Evolutionary conservation across 768 basidiomycete species (phyloP), one percentile per base, ranked within the genome.

Genomic region (Trametes elegans): DNA sequence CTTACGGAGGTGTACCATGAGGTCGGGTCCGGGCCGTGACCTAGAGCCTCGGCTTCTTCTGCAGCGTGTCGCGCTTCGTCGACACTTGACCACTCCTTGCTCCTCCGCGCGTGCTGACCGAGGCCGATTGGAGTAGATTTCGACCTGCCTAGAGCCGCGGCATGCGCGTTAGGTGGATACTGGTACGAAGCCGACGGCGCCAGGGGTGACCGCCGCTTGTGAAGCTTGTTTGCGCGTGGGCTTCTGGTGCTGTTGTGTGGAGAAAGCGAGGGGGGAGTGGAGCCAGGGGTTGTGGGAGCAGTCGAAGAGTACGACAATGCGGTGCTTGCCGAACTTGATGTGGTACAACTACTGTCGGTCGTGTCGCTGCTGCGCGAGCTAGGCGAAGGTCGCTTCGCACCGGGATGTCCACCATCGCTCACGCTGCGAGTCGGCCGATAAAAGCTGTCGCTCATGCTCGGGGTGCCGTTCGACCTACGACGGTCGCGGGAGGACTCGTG

Each of bases 271-370:
- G 53, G 56, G 8, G 58, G 46, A 21, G 34, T 36, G 21, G 44
- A 53, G 36, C 60, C 62, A 28, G 62, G 62, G 23, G 62, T 63
- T 8, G 62, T 63, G 38, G 55, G 34, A 21, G 49, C 53, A 21
- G 62, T 63, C 27, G 56, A 55, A 4, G 56, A 27, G 23, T 32
- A 59, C n/a, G 57, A 53, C 2, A 48, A 7, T 26, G 52, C 28
- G 21, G 57, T 54, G 43, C 52, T 59, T 34, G 40, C 50, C 28
- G 50, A 49, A 31, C 52, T 50, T 21, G 53, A 59, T 8, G 57
- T 42, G 6, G 52, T 54, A 42, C 45, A 53, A 7, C 50, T 59
- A 23, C 52, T 59, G 41, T 59, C 57, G 31, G 57, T 54, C 9
- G 38, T 27, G 8, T 38, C 47, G 52, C 51, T 58, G 34, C 57